Evolutionary conservation across 2,329 filamentous ascomycete species (phyloP), one percentile per base, ranked within the genome.

Genomic region (Basipetospora chlamydospora): DNA sequence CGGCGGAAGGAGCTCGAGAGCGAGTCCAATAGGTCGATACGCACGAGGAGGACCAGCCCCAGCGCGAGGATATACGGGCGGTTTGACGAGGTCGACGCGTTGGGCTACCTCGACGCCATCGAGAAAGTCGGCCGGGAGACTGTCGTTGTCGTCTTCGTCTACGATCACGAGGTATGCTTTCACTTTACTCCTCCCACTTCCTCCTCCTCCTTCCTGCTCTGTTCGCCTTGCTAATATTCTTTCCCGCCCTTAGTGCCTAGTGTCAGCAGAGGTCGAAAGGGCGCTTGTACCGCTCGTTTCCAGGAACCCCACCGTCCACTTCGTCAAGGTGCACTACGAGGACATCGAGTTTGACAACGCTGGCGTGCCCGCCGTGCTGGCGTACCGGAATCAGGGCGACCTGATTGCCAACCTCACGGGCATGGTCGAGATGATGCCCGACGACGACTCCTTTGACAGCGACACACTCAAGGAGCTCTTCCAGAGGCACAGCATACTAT

Each of bases 331-430:
- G 33, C 79, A 93, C 57, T 84, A 85, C 53, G 77, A 82, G 43
- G 87, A 94, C 40, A 92, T 94, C 26, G 87, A 96, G 55, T 94
- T 96, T 66, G 85, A 95, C 54, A 75, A 81, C 40, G 81, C 86
- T 22, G 79, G 80, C 31, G 81, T 94, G 2, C 90, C 90, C 1
- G 85, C 90, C 4, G 66, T 96, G 26, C 66, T 96, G 33, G 88
- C 83, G 9, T 98, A 98, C 63, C 77, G 77, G 40, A 83, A 79
- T 49, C 74, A 79, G 51, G 87, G 86, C 37, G 87, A 96, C 44
- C 76, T 95, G 44, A 86, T 96, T 48, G 83, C 84, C 44, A 92
- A 87, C 49, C 64, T 96, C 36, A 83, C 90, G 0, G 87, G 88
- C 38, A 69, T 96, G 35, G 73, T 92, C 43, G 76, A 86, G 51